Evolutionary conservation across 495 filamentous ascomycete genomes (phyloP).

Genomic region (Elasticomyces elasticus): DNA sequence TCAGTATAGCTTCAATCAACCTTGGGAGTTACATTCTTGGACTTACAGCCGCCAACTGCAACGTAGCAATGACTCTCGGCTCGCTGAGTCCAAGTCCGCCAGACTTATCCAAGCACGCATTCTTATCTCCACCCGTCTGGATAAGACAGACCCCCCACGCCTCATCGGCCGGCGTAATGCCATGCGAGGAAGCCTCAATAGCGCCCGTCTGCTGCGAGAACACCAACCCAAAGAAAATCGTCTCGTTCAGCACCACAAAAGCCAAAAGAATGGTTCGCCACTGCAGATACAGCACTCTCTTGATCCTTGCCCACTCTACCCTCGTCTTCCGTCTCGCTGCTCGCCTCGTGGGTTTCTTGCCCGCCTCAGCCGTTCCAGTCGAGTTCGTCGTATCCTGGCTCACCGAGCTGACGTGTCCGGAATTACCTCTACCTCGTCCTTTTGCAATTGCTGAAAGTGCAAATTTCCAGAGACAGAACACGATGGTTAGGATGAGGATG

Average conservation of each 20-base stretch:
- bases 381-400: not conserved
- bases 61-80: constrained; percentile 18
- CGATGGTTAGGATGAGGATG: constrained; percentile 27
- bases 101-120: constrained; percentile 24
- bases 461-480: constrained; percentile 30
- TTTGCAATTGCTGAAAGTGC: constrained; percentile 12
- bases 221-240: constrained; percentile 26
- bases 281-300: constrained; percentile 25
- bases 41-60: constrained; percentile 28
- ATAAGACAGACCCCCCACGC: constrained; percentile 28
- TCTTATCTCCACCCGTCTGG: constrained; percentile 25
- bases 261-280: constrained; percentile 29
- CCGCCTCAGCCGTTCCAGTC: not conserved
- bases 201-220: constrained; percentile 28
- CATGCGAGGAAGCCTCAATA: constrained; percentile 10
- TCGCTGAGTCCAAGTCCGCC: constrained; percentile 18
- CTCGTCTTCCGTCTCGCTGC: not conserved
- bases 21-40: not conserved
- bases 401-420: not conserved
- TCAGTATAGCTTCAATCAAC: constrained; percentile 5
- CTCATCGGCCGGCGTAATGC: constrained; percentile 9
- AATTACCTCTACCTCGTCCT: not conserved
- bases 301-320: constrained; percentile 22
- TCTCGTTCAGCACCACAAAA: constrained; percentile 24
- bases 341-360: not conserved